Base-by-base conservation (phyloP, 2,329 filamentous ascomycete species). In the Amauroascus verrucosus region DNA sequence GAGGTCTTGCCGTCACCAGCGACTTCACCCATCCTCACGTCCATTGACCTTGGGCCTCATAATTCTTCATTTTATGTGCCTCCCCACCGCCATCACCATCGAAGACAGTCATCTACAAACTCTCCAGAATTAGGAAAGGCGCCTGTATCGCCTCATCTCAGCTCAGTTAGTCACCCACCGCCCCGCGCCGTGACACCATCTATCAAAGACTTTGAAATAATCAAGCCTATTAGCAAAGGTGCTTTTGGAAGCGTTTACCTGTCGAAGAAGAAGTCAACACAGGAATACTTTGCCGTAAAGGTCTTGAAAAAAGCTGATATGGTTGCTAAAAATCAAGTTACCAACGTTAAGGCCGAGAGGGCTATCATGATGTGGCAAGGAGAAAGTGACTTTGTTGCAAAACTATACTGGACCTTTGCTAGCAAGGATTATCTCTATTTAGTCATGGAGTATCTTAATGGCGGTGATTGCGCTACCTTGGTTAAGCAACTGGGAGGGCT, bases 281-380 rank as follows among this genome's bases (percentile, higher is more conserved):
- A 90, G 44, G 93, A 98, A 64, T 98, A 98, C 69, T 98, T 91
- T 67, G 93, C 93, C 8, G 97, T 98, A 73, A 98, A 98, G 66
- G 93, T 97, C 1, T 71, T 98, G 56, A 97, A 97, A 67, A 98
- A 98, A 71, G 90, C 93, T n/a, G 93, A 98, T 75, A 98, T 98
- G 93, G 88, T 98, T 58, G 93, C 93, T 57, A 98, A 98, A 72
- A 98, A 98, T 67, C 93, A 98, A 67, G 90, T 98, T 61, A 95
- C 93, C 61, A 98, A 98, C 65, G 93, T 98, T 64, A 97, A 98
- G 71, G 93, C 94, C 7, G 93, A 98, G 71, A 82, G 93, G 60
- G 94, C 94, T 20, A 98, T 98, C 66, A 97, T 98, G 93, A 98
- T 98, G 93, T 97, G 93, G 88, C 93, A 98, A 72, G 93, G 93